Evolutionary conservation across 176 grass and related monocot species (phyloP).

Genomic region (Aegilops sharonensis): DNA sequence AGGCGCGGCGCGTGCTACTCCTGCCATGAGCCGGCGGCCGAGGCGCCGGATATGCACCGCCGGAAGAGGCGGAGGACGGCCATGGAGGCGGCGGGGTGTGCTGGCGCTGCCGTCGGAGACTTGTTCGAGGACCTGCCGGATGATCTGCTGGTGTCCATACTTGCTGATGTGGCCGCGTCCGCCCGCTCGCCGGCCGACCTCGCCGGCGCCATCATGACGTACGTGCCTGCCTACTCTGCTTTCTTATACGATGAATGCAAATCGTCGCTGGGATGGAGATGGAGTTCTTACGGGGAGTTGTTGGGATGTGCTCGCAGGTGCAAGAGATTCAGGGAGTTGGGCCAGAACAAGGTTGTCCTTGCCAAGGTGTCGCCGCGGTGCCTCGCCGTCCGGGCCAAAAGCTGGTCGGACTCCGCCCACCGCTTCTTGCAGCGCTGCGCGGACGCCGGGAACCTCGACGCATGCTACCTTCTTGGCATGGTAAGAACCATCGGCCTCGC

Average conservation of each 20-base stretch:
- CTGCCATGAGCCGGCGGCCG: neutral
- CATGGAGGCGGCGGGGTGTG: neutral
- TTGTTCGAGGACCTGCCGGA: conserved; percentile 65
- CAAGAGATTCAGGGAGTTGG: conserved; percentile 61
- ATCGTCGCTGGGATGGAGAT: too few relatives aligned
- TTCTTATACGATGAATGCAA: neutral
- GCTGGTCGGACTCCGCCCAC: conserved; percentile 58
- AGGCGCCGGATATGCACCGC: conserved; percentile 1
- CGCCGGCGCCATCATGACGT: conserved; percentile 65
- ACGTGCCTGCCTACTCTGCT: neutral
- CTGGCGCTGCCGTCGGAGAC: conserved; percentile 10
- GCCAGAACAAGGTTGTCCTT: conserved; percentile 40
- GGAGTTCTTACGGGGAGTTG: neutral
- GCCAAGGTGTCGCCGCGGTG: conserved; percentile 48
- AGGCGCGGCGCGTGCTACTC: conserved; percentile 43
- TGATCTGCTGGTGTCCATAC: conserved; percentile 69
- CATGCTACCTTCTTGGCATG: conserved; percentile 80
- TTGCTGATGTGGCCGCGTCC: conserved; percentile 53
- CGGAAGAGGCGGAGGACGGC: conserved; percentile 42
- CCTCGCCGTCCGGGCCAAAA: conserved; percentile 49
- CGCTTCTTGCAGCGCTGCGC: conserved; percentile 58
- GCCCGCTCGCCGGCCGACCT: conserved; percentile 58
- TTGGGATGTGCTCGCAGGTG: conserved; percentile 37
- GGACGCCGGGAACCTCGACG: conserved; percentile 67
- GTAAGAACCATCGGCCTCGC: neutral